Percentiles rank a stretch among this genome's conserved stretches.
Evolutionary conservation across 768 basidiomycete genomes (phyloP).

Genomic region (Trametes punicea): DNA sequence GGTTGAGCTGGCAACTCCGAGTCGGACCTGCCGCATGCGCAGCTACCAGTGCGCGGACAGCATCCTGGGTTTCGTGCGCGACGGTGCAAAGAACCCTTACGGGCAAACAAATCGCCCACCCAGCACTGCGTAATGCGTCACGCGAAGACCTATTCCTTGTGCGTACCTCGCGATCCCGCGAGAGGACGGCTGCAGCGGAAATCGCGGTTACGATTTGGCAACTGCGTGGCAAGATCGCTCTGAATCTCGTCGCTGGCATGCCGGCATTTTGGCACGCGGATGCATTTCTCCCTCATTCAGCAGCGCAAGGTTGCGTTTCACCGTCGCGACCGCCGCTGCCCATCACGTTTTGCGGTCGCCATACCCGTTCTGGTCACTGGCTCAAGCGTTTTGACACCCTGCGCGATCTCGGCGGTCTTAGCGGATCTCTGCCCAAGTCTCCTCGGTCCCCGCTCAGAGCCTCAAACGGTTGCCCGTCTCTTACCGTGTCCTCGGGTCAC

Average conservation of each 20-base stretch:
- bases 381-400: slow-evolving; percentile 1
- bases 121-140: too few species aligned
- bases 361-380: slow-evolving; percentile 1
- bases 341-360: slow-evolving; percentile 16
- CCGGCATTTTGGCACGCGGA: not conserved
- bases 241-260: not conserved
- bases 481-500: not conserved
- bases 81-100: not conserved
- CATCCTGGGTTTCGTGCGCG: not conserved
- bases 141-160: not conserved
- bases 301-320: slow-evolving; percentile 1
- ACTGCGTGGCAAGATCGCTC: not conserved
- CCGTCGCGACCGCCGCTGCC: slow-evolving; percentile 9
- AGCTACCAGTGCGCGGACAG: too few species aligned
- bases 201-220: not conserved
- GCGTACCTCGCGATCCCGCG: not conserved
- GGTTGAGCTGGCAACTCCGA: too few species aligned
- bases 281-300: not conserved
- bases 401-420: slow-evolving; percentile 1
- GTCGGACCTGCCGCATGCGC: too few species aligned
- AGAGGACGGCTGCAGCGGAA: not conserved
- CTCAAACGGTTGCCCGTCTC: not conserved
- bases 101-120: too few species aligned
- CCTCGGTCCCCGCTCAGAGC: not conserved
- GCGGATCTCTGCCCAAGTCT: not conserved